Evolutionary conservation across 805 yeast species (phyloP), one percentile per base, ranked within the genome.

Genomic region (Barnettozyma sp.): DNA sequence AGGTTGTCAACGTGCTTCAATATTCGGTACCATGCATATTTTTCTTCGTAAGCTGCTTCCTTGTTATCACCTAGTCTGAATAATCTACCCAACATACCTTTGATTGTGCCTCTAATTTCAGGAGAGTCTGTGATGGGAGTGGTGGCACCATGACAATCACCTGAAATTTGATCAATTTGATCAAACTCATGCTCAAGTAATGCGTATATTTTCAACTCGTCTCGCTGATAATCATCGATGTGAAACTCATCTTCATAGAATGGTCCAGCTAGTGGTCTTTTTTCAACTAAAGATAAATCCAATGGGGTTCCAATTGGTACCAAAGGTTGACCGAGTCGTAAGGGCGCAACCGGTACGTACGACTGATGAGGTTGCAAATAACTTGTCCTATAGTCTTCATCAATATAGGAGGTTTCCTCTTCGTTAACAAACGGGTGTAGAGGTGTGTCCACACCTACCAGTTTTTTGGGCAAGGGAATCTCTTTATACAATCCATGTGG

Each of bases 1-100:
- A 34, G 36, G 22, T 39, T 15, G 16, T 49, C 52, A 38, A 44
- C 26, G 26, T 26, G 28, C 7, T 36, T 14, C 11, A 44, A 23
- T 20, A 51, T 43, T 10, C 36, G 35, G 14, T 33, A 43, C 56
- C 56, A 51, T 10, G 53, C 49, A 26, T 41, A 33, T n/a, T 36
- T 32, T 17, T 31, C 29, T 3, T n/a, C 23, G 18, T 41, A 35
- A 22, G n/a, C 22, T 11, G 7, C n/a, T 6, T 27, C 30, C 5
- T 30, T 33, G 14, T 14, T 4, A 14, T 13, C 3, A 22, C 19
- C 15, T 41, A 42, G 10, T 30, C 12, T 5, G 44, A 33, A 39
- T 17, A 45, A 25, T 27, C 30, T 32, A 10, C 36, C 20, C 25
- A 41, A 35, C 11, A 36, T 6, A 8, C 11, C 5, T 11, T 30